Conservation (phyloP, 2,329 filamentous ascomycete genomes). For the Pestalotiopsis sp. region DNA sequence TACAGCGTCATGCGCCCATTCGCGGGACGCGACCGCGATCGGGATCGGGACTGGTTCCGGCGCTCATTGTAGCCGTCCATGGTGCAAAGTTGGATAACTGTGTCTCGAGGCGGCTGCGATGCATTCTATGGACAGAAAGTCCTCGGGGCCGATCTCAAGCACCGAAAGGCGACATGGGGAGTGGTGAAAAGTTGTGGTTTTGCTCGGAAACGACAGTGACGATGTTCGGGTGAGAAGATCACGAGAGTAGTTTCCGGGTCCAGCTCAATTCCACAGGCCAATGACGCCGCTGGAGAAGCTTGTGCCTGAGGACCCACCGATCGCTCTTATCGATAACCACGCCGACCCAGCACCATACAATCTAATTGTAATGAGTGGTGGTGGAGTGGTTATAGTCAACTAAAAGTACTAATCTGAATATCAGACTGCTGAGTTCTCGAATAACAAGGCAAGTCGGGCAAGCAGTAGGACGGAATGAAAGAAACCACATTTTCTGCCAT, state of each 20-base stretch:
- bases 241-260: neutral
- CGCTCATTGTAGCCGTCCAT: conserved; percentile 7
- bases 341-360: neutral
- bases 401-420: neutral
- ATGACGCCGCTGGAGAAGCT: conserved; percentile 7
- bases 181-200: neutral
- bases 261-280: neutral
- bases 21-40: neutral
- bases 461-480: too few relatives aligned
- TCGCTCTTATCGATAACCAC: neutral
- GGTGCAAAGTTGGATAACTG: neutral
- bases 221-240: neutral
- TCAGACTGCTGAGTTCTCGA: neutral
- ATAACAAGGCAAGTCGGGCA: too few relatives aligned
- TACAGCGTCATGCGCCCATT: conserved; percentile 48
- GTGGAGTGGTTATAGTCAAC: neutral
- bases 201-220: neutral
- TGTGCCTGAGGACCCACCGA: conserved; percentile 8
- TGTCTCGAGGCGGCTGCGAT: neutral
- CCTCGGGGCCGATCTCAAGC: neutral
- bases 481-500: too few relatives aligned
- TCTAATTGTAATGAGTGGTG: neutral
- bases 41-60: neutral
- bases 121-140: conserved; percentile 1
- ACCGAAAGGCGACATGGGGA: neutral